Percentiles rank a stretch among this genome's conserved stretches.
Evolutionary conservation across 2,329 filamentous ascomycete species (phyloP).

Genomic region (Epichloe amarillans): DNA sequence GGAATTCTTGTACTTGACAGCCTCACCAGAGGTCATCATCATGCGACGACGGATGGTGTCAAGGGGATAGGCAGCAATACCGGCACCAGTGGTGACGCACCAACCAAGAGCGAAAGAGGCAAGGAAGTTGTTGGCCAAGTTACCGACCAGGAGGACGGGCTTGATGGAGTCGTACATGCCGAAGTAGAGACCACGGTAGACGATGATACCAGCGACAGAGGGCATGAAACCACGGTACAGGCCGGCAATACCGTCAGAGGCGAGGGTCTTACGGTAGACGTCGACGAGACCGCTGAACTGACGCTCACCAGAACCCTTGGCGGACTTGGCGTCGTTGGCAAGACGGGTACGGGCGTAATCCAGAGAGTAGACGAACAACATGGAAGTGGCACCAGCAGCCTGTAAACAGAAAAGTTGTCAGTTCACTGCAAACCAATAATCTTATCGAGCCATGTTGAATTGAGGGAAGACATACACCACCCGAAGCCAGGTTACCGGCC

Average conservation of each 20-base stretch:
- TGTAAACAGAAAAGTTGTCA: constrained; percentile 19
- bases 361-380: constrained; percentile 99
- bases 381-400: constrained; percentile 97
- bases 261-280: constrained; percentile 99
- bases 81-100: constrained; percentile 98
- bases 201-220: constrained; percentile 96
- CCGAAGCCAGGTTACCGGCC: constrained; percentile 97
- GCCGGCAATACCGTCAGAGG: constrained; percentile 96
- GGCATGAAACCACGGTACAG: constrained; percentile 99
- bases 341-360: constrained; percentile 99
- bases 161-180: constrained; percentile 99
- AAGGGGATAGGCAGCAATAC: constrained; percentile 99
- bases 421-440: neutral
- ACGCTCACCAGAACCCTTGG: constrained; percentile 91
- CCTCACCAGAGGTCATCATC: constrained; percentile 98
- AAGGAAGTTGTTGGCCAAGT: constrained; percentile 96
- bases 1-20: constrained; percentile 99
- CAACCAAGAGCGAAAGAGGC: constrained; percentile 98
- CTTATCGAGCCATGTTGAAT: neutral
- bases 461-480: constrained; percentile 64
- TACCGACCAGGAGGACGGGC: constrained; percentile 86
- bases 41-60: constrained; percentile 99
- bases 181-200: constrained; percentile 99
- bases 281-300: constrained; percentile 99
- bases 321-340: constrained; percentile 99